Evolutionary conservation across 2,329 filamentous ascomycete species (phyloP).

Genomic region (Colletotrichum sp.): DNA sequence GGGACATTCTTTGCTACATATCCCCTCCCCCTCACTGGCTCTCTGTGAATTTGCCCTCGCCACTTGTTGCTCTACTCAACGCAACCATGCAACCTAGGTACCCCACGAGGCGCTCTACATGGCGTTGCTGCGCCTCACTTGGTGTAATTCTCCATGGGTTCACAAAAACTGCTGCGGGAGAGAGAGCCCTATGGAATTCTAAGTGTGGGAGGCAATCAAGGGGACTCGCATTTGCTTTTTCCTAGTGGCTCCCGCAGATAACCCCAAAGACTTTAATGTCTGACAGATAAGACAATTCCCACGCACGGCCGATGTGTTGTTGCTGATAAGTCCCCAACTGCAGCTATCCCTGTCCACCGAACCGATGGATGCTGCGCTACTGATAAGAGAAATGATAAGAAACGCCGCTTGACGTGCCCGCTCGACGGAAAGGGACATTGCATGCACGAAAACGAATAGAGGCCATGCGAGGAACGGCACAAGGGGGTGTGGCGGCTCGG

Average conservation of each 20-base stretch:
- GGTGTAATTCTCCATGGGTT: not conserved
- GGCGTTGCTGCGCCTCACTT: not conserved
- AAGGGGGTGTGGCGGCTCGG: not conserved
- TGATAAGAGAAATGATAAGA: not conserved
- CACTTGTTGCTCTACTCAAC: not conserved
- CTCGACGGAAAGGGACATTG: not conserved
- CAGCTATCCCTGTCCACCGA: not conserved
- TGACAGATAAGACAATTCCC: not conserved
- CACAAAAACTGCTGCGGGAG: not conserved
- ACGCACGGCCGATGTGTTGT: not conserved
- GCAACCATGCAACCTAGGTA: too few relatives aligned
- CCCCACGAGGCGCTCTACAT: not conserved
- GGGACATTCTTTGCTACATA: not conserved
- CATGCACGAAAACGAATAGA: not conserved
- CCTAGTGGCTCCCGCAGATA: not conserved
- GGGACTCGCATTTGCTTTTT: not conserved
- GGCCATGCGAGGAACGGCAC: not conserved
- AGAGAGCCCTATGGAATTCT: not conserved
- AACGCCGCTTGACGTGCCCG: not conserved
- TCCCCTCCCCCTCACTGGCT: not conserved
- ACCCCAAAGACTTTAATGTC: not conserved
- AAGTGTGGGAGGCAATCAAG: not conserved
- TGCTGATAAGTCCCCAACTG: not conserved
- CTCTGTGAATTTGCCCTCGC: not conserved
- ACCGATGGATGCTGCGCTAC: not conserved